A percentile compares a stretch with the other conserved stretches of the same genome.
These are phyloP conservation scores for Sesbania bispinosa DNA, from an alignment of 306 rosid species.

Conservation along the genomic window DNA sequence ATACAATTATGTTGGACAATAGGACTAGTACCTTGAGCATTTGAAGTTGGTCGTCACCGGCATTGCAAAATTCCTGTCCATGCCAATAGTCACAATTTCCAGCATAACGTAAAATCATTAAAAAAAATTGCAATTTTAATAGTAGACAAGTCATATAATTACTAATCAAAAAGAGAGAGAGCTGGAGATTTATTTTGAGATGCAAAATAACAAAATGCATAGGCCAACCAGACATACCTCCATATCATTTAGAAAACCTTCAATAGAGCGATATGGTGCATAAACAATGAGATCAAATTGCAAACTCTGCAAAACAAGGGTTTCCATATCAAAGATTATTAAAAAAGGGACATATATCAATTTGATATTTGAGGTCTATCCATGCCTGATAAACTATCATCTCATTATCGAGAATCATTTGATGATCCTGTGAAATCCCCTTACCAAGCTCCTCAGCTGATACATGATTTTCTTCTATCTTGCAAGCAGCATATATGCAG, in stretches of 20 bases:
- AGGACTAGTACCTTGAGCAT: constrained; percentile 54
- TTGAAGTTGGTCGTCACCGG: constrained; percentile 54
- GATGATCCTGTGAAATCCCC: constrained; percentile 99
- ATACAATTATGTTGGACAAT: constrained; percentile 17
- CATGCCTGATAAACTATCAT: constrained; percentile 99
- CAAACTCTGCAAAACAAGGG: constrained; percentile 63
- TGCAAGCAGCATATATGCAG: constrained; percentile 95
- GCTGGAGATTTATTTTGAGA: not conserved
- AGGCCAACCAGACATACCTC: constrained; percentile 47
- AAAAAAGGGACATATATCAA: not conserved
- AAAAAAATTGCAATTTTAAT: not conserved
- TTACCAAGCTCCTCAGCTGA: constrained; percentile 99
- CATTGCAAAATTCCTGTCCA: constrained; percentile 63
- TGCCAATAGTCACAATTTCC: constrained; percentile 11
- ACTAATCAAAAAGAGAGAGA: not conserved
- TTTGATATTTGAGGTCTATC: constrained; percentile 42
- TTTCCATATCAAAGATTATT: not conserved
- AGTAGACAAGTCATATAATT: not conserved
- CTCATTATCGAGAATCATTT: constrained; percentile 99
- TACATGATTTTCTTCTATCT: constrained; percentile 97
- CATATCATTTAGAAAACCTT: constrained; percentile 72
- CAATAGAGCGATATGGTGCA: constrained; percentile 83
- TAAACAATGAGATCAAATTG: constrained; percentile 94
- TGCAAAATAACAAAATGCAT: not conserved
- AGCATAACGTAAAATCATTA: constrained; percentile 15